A percentile compares a stretch with the other conserved stretches of the same genome.
These are phyloP conservation scores for Filosporella fistucella DNA, from an alignment of 495 filamentous ascomycete species.

Conservation along the genomic window DNA sequence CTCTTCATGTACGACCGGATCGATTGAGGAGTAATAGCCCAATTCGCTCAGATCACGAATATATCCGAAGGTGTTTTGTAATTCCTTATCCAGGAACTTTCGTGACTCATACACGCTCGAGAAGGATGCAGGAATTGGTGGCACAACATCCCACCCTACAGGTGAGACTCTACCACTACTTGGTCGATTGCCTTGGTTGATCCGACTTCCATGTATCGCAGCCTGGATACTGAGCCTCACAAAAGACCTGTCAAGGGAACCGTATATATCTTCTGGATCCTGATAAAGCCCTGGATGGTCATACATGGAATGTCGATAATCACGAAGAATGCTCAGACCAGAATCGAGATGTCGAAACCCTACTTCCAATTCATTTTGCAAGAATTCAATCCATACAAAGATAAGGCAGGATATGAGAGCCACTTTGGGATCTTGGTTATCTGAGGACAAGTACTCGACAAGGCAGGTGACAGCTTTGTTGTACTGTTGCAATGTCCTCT, in stretches of 20 bases:
- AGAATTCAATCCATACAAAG: slow-evolving; percentile 49
- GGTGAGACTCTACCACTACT: no score
- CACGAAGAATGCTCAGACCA: slow-evolving; percentile 31
- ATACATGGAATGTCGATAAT: background rate
- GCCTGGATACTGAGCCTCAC: slow-evolving; percentile 1
- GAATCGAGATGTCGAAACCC: slow-evolving; percentile 40
- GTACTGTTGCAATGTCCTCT: background rate
- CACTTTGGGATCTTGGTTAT: slow-evolving; percentile 12
- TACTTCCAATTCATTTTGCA: slow-evolving; percentile 37
- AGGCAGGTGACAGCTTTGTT: background rate
- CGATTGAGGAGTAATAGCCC: no score
- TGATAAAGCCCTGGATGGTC: background rate
- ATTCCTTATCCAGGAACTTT: background rate
- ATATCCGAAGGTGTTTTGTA: background rate
- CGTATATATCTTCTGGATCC: background rate
- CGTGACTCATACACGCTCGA: slow-evolving; percentile 1
- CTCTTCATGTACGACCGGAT: no score
- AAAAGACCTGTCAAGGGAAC: slow-evolving; percentile 7
- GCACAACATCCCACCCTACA: no score
- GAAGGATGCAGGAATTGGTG: background rate
- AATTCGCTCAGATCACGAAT: no score
- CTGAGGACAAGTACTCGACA: background rate
- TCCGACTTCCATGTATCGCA: background rate
- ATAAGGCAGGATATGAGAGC: slow-evolving; percentile 49
- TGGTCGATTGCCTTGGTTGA: no score